Evolutionary conservation across 768 basidiomycete genomes (phyloP).

Genomic region (Crepidotus variabilis): DNA sequence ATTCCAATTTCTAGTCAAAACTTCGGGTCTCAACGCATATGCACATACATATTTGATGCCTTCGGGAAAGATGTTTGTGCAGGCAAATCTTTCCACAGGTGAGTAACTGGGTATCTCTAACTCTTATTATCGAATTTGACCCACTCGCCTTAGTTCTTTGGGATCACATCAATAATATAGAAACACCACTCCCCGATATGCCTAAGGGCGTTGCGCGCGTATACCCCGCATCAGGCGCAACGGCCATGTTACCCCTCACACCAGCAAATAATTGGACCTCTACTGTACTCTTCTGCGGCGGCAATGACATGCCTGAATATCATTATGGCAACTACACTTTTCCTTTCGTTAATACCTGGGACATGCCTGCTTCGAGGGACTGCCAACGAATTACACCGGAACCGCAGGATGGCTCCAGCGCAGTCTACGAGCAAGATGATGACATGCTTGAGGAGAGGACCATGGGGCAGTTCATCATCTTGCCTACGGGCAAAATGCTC

Average conservation of each 20-base stretch:
- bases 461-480: constrained; percentile 90
- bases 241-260: constrained; percentile 88
- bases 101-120: constrained; percentile 20
- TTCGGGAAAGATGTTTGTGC: constrained; percentile 76
- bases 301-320: constrained; percentile 69
- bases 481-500: constrained; percentile 75
- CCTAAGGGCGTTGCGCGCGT: constrained; percentile 72
- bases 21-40: constrained; percentile 77
- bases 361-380: constrained; percentile 62
- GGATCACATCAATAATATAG: constrained; percentile 44
- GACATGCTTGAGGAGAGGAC: constrained; percentile 70
- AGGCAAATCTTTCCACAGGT: constrained; percentile 80
- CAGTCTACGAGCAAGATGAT: constrained; percentile 69
- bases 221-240: constrained; percentile 87
- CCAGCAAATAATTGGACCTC: constrained; percentile 85
- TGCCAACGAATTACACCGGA: constrained; percentile 88
- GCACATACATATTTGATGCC: constrained; percentile 72
- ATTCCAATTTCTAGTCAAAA: constrained; percentile 66
- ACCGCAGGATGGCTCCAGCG: constrained; percentile 59
- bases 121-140: neutral
- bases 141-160: constrained; percentile 17
- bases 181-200: constrained; percentile 68
- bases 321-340: constrained; percentile 75
- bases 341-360: constrained; percentile 73
- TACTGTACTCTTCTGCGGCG: constrained; percentile 89